phyloP scores from a whole-genome alignment of 768 basidiomycete genomes.

The Arthromyces matolae region DNA sequence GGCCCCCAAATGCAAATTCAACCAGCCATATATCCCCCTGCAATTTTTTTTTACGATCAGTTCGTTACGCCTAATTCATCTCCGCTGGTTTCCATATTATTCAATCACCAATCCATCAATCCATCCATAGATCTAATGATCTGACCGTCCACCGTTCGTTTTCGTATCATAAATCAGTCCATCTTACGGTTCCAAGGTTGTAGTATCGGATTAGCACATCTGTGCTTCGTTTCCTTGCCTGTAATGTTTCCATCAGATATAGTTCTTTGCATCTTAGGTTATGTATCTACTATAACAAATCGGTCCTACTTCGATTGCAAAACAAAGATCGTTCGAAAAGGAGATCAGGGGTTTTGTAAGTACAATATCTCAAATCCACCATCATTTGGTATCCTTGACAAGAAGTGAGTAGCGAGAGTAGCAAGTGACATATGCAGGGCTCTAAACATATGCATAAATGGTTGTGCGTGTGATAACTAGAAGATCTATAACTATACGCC shows the following conservation, averaged over 20 bases:
- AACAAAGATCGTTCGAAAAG: background rate
- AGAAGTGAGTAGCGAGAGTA: too few relatives aligned
- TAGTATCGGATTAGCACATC: slow-evolving; percentile 3
- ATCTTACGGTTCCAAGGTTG: slow-evolving; percentile 8
- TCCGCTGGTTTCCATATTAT: slow-evolving; percentile 4
- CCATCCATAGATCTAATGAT: slow-evolving; percentile 20
- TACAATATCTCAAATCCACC: background rate
- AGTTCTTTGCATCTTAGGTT: slow-evolving; percentile 10
- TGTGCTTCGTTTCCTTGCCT: slow-evolving; percentile 3
- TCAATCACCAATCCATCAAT: slow-evolving; percentile 12
- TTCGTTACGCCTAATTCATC: slow-evolving; percentile 17
- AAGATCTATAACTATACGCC: slow-evolving; percentile 45
- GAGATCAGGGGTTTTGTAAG: background rate
- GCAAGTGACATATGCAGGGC: slow-evolving; percentile 8
- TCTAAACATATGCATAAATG: slow-evolving; percentile 12
- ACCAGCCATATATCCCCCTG: slow-evolving; percentile 16
- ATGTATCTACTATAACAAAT: slow-evolving; percentile 15
- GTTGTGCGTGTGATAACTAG: too few relatives aligned
- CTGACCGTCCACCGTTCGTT: slow-evolving; percentile 22
- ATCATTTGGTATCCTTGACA: too few relatives aligned
- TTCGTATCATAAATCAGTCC: slow-evolving; percentile 5
- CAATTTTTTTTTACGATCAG: slow-evolving; percentile 13
- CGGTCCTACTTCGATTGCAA: slow-evolving; percentile 3
- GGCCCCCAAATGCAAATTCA: slow-evolving; percentile 7
- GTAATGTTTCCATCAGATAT: slow-evolving; percentile 11